Conservation (phyloP, 2,329 filamentous ascomycete species). For the Mycocentrospora acerina region DNA sequence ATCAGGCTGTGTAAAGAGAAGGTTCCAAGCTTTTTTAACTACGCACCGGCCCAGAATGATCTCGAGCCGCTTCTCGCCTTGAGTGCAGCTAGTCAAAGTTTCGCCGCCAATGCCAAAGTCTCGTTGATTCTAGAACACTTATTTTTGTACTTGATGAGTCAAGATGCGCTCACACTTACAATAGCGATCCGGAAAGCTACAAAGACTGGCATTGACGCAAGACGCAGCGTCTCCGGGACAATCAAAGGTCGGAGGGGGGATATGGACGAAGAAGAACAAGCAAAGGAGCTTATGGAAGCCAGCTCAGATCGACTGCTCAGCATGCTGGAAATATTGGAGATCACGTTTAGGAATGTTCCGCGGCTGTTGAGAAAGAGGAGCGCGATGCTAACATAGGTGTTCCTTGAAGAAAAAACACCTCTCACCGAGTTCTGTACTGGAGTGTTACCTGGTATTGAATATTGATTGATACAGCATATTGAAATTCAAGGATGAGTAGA, state of each 20-base stretch:
- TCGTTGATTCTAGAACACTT: slow-evolving; percentile 39
- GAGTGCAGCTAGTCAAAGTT: slow-evolving; percentile 28
- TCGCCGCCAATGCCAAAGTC: slow-evolving; percentile 37
- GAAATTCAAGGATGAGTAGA: too few relatives aligned
- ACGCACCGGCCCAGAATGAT: slow-evolving; percentile 28
- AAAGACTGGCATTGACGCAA: slow-evolving; percentile 54
- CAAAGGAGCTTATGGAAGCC: slow-evolving; percentile 34
- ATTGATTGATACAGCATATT: neutral
- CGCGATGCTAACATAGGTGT: slow-evolving; percentile 8
- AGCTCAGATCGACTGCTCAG: slow-evolving; percentile 39
- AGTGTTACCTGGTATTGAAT: slow-evolving; percentile 20
- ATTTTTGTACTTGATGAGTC: slow-evolving; percentile 31
- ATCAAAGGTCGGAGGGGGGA: slow-evolving; percentile 48
- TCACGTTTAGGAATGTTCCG: slow-evolving; percentile 13
- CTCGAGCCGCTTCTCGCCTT: slow-evolving; percentile 31
- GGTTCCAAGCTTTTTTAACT: slow-evolving; percentile 28
- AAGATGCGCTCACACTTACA: slow-evolving; percentile 21
- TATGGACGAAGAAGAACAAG: slow-evolving; percentile 39
- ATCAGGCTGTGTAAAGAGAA: slow-evolving; percentile 26
- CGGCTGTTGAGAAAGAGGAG: slow-evolving; percentile 6
- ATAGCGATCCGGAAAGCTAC: slow-evolving; percentile 47
- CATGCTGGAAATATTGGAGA: slow-evolving; percentile 37
- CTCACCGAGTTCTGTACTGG: slow-evolving; percentile 27
- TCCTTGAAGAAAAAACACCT: slow-evolving; percentile 22
- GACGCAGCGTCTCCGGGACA: slow-evolving; percentile 48